Percentiles rank a stretch among this genome's conserved stretches.
Evolutionary conservation across 2,329 filamentous ascomycete species (phyloP).

Genomic region (Aureobasidium sp.): DNA sequence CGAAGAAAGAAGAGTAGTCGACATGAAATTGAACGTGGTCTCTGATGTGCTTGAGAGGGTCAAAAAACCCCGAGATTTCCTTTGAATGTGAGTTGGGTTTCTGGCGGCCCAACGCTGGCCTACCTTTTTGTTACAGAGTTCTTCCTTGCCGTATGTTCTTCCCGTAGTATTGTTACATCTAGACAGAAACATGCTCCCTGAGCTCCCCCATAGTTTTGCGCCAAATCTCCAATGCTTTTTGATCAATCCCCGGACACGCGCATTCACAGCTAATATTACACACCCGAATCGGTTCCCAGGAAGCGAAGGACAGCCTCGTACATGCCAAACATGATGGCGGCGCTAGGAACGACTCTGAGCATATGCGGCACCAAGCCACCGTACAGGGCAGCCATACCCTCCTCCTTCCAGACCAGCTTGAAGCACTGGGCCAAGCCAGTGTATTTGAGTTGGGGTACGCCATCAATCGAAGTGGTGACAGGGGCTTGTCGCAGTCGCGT

Average conservation of each 20-base stretch:
- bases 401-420: slow-evolving; percentile 76
- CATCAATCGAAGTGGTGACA: slow-evolving; percentile 34
- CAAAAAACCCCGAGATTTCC: neutral
- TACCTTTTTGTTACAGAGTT: neutral
- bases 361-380: slow-evolving; percentile 88
- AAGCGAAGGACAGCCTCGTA: slow-evolving; percentile 48
- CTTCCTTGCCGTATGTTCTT: neutral
- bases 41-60: no score
- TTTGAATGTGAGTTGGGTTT: neutral
- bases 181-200: neutral
- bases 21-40: neutral
- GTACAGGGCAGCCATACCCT: slow-evolving; percentile 78
- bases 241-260: neutral
- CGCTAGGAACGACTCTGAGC: slow-evolving; percentile 81
- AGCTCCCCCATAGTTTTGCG: neutral
- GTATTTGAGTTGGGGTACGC: slow-evolving; percentile 68
- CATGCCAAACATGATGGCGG: slow-evolving; percentile 95
- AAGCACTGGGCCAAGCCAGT: slow-evolving; percentile 85
- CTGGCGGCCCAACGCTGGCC: neutral
- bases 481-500: slow-evolving; percentile 81
- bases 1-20: neutral
- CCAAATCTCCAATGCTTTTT: slow-evolving; percentile 2
- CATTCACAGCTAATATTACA: slow-evolving; percentile 14
- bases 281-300: slow-evolving; percentile 37
- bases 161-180: neutral